A percentile compares a stretch with the other conserved stretches of the same genome.
Evolutionary conservation across 2,329 filamentous ascomycete species (phyloP).

Genomic region (Didymella arachidicola): DNA sequence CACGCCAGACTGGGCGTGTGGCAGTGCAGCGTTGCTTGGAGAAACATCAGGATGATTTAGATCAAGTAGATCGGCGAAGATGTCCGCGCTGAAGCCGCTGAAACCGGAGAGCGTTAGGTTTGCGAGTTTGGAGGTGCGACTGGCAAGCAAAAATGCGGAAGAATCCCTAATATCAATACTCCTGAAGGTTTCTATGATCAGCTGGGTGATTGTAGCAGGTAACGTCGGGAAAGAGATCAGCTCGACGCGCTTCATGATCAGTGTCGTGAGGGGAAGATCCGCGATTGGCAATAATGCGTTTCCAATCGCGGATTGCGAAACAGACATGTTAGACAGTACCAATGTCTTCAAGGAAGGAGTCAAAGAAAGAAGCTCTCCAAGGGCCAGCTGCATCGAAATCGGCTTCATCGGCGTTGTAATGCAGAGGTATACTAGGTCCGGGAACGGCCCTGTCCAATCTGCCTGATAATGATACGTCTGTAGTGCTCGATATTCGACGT

Average conservation of each 20-base stretch:
- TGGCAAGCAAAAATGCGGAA: not conserved
- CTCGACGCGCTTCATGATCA: slow-evolving; percentile 22
- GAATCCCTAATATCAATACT: not conserved
- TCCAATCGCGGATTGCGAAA: too few species aligned
- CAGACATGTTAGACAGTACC: slow-evolving; percentile 15
- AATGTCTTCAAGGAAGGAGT: slow-evolving; percentile 2
- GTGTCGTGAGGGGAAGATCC: slow-evolving; percentile 9
- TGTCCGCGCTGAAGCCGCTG: slow-evolving; percentile 4
- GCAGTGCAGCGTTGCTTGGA: slow-evolving; percentile 1
- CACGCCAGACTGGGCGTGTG: not conserved
- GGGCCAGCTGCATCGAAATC: not conserved
- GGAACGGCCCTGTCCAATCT: slow-evolving; percentile 38
- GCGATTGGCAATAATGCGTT: not conserved
- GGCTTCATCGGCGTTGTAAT: slow-evolving; percentile 2
- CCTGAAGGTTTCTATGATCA: slow-evolving; percentile 18
- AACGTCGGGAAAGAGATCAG: slow-evolving; percentile 16
- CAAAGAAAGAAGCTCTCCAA: not conserved
- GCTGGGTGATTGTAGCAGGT: slow-evolving; percentile 28
- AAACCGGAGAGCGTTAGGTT: slow-evolving; percentile 31
- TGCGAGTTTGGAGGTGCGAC: slow-evolving; percentile 23
- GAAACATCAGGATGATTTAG: not conserved
- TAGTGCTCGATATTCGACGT: slow-evolving; percentile 30
- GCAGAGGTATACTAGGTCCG: slow-evolving; percentile 35
- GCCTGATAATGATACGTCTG: slow-evolving; percentile 2
- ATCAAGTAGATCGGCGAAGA: slow-evolving; percentile 29